These are phyloP conservation scores for Berkeleyomyces basicola DNA, from an alignment of 2,329 filamentous ascomycete genomes.

Conservation along the genomic window DNA sequence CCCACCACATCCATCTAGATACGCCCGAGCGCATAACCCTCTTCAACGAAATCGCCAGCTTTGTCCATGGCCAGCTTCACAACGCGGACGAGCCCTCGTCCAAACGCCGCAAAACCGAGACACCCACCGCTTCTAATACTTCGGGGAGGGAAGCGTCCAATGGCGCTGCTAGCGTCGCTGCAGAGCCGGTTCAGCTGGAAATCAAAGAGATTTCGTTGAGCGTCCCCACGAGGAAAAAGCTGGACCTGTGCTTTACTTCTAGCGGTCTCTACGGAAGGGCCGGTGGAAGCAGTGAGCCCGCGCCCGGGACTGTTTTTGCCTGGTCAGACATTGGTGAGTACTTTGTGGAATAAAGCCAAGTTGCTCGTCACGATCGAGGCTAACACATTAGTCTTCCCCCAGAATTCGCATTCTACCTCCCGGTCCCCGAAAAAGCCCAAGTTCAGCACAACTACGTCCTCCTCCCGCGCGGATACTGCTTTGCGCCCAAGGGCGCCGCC, in stretches of 20 bases:
- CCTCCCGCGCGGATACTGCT: conserved; percentile 38
- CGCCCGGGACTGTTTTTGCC: conserved; percentile 37
- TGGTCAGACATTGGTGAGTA: conserved; percentile 45
- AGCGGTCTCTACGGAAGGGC: conserved; percentile 41
- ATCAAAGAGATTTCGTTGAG: conserved; percentile 52
- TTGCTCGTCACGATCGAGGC: not conserved
- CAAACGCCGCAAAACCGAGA: conserved; percentile 37
- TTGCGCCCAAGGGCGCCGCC: conserved; percentile 31
- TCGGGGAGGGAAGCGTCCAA: conserved; percentile 20
- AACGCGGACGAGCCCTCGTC: conserved; percentile 29
- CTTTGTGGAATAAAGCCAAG: not conserved
- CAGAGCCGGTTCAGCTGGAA: conserved; percentile 37
- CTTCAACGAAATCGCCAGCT: conserved; percentile 39
- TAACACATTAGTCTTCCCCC: conserved; percentile 5
- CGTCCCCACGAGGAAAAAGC: conserved; percentile 51
- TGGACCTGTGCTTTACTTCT: conserved; percentile 45
- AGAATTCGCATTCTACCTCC: conserved; percentile 48
- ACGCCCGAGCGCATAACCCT: conserved; percentile 32
- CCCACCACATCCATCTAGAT: conserved; percentile 22
- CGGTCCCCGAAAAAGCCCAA: conserved; percentile 48
- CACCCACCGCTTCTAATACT: conserved; percentile 15
- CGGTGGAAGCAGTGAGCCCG: conserved; percentile 33
- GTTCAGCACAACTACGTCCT: conserved; percentile 50
- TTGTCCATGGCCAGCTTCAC: conserved; percentile 30
- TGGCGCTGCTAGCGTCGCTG: conserved; percentile 21